These are phyloP conservation scores for Phytophthora podocarpi DNA, from an alignment of 352 stramenopile species.

Conservation along the genomic window DNA sequence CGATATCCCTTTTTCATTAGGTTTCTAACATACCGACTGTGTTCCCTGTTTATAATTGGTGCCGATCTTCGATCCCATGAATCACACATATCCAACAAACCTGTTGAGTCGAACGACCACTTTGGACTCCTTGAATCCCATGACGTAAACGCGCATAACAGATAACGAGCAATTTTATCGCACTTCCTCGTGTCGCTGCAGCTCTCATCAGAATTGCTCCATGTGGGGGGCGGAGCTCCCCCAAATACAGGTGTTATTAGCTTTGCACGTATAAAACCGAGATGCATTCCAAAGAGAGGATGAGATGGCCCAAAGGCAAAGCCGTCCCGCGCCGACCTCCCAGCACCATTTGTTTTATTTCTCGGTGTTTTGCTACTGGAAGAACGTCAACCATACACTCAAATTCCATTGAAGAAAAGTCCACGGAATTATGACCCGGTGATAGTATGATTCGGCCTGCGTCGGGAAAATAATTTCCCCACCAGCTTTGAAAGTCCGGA, in stretches of 20 bases:
- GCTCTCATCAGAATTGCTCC: background rate
- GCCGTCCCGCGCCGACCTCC: background rate
- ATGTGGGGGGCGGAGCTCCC: background rate
- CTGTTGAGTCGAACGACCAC: background rate
- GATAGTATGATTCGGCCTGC: conserved; percentile 5
- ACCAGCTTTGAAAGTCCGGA: background rate
- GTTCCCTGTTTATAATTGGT: background rate
- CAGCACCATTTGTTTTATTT: too few species aligned
- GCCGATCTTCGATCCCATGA: background rate
- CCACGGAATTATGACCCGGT: background rate
- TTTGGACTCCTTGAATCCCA: background rate
- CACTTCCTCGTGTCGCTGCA: background rate
- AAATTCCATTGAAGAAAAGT: conserved; percentile 2
- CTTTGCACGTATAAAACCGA: background rate
- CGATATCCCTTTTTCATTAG: conserved; percentile 10
- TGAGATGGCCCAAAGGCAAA: background rate
- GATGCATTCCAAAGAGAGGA: conserved; percentile 2
- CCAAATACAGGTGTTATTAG: conserved; percentile 5
- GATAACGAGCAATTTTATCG: background rate
- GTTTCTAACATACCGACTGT: background rate
- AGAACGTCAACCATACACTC: background rate
- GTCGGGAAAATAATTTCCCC: background rate
- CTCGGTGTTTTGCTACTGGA: background rate
- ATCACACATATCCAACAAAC: background rate
- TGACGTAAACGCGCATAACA: background rate